Conservation (phyloP, 2,329 filamentous ascomycete species). For the Monosporascus sp. region DNA sequence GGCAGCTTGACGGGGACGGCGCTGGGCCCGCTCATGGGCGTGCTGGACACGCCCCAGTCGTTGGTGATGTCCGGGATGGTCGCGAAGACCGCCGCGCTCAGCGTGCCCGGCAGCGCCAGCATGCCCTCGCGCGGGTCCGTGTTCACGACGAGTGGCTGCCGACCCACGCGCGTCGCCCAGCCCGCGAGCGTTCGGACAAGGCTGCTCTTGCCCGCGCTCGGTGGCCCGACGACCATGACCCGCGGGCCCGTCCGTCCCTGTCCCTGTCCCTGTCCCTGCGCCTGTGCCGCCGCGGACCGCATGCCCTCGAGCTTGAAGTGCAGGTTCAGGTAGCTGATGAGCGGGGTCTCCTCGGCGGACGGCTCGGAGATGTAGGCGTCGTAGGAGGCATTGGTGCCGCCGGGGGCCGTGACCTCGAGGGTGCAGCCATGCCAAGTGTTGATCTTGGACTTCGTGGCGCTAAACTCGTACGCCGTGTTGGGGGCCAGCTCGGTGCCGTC, state of each 20-base stretch:
- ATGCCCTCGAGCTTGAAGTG: conserved; percentile 79
- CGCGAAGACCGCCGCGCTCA: conserved; percentile 82
- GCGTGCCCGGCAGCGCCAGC: conserved; percentile 70
- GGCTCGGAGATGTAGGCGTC: conserved; percentile 55
- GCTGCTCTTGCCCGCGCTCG: conserved; percentile 77
- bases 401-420: conserved; percentile 65
- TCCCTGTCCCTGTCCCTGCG: conserved; percentile 28
- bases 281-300: conserved; percentile 58
- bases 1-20: conserved; percentile 87
- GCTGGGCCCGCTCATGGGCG: conserved; percentile 85
- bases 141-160: conserved; percentile 78
- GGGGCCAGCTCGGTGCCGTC: conserved; percentile 90
- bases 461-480: conserved; percentile 74
- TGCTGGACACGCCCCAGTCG: conserved; percentile 71
- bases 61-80: conserved; percentile 75
- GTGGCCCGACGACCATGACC: conserved; percentile 77
- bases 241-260: conserved; percentile 54
- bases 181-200: conserved; percentile 70
- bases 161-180: conserved; percentile 69
- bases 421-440: conserved; percentile 89
- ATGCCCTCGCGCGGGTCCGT: conserved; percentile 77
- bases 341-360: conserved; percentile 72
- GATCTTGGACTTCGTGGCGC: conserved; percentile 77
- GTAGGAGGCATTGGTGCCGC: conserved; percentile 37
- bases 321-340: conserved; percentile 74